These are phyloP conservation scores for Heritiera littoralis DNA, from an alignment of 345 rosid genomes.

Conservation along the genomic window DNA sequence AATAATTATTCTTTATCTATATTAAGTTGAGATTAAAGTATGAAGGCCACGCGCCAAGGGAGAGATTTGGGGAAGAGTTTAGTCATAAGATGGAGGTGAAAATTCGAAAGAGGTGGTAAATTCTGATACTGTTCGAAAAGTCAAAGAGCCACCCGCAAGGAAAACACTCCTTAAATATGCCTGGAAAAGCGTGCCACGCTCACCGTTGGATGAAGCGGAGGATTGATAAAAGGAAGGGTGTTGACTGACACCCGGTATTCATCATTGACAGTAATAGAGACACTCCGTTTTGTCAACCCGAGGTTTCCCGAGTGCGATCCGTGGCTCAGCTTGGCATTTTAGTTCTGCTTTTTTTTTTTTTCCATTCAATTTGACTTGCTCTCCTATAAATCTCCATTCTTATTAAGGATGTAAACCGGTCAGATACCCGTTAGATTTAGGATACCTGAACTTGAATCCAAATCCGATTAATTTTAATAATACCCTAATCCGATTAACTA, in stretches of 20 bases:
- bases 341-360: too few relatives aligned
- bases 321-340: slow-evolving; percentile 2
- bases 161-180: slow-evolving; percentile 23
- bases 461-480: too few relatives aligned
- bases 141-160: slow-evolving; percentile 37
- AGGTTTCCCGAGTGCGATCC: background rate
- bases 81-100: background rate
- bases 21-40: background rate
- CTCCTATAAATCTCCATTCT: too few relatives aligned
- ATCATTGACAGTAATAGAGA: background rate
- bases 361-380: too few relatives aligned
- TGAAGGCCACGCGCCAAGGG: background rate
- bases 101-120: slow-evolving; percentile 15
- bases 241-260: slow-evolving; percentile 40
- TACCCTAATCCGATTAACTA: too few relatives aligned
- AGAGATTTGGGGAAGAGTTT: background rate
- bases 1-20: background rate
- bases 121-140: slow-evolving; percentile 24
- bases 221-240: background rate
- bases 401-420: too few relatives aligned
- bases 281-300: background rate
- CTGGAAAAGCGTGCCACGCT: slow-evolving; percentile 37
- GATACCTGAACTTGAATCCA: too few relatives aligned
- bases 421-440: too few relatives aligned
- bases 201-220: slow-evolving; percentile 53